Evolutionary conservation across 495 filamentous ascomycete genomes (phyloP).

Genomic region (Penicillium paxilli): DNA sequence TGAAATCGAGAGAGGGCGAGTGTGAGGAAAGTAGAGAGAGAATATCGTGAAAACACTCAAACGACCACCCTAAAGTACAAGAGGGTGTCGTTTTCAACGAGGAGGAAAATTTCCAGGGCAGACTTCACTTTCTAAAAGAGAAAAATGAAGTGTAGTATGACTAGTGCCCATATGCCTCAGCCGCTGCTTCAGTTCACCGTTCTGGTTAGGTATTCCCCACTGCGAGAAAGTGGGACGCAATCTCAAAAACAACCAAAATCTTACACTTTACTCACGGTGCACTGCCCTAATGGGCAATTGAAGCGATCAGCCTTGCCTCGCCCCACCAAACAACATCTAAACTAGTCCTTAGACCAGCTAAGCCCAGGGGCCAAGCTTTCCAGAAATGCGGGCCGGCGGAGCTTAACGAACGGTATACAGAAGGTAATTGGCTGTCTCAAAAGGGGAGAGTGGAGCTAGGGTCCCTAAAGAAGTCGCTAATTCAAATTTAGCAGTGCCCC

Average conservation of each 20-base stretch:
- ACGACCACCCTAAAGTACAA: background rate
- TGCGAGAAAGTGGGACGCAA: background rate
- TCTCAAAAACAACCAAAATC: background rate
- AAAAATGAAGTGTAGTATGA: no score
- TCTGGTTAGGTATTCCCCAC: background rate
- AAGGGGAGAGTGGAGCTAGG: background rate
- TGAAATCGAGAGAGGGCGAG: no score
- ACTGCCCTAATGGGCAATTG: background rate
- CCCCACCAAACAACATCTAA: no score
- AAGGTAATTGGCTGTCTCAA: background rate
- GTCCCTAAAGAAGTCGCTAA: background rate
- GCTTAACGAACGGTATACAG: background rate
- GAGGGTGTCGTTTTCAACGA: background rate
- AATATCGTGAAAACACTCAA: background rate
- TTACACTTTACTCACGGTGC: background rate
- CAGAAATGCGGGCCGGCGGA: background rate
- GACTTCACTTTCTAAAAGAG: background rate
- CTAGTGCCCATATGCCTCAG: background rate
- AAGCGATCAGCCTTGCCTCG: background rate
- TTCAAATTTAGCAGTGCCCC: background rate
- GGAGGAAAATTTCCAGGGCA: background rate
- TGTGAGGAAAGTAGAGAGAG: no score
- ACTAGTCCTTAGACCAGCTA: no score
- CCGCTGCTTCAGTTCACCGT: background rate
- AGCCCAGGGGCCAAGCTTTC: slow-evolving; percentile 7